These are phyloP conservation scores for Calonectria pseudoturangicola DNA, from an alignment of 2,329 filamentous ascomycete species.

Conservation along the genomic window DNA sequence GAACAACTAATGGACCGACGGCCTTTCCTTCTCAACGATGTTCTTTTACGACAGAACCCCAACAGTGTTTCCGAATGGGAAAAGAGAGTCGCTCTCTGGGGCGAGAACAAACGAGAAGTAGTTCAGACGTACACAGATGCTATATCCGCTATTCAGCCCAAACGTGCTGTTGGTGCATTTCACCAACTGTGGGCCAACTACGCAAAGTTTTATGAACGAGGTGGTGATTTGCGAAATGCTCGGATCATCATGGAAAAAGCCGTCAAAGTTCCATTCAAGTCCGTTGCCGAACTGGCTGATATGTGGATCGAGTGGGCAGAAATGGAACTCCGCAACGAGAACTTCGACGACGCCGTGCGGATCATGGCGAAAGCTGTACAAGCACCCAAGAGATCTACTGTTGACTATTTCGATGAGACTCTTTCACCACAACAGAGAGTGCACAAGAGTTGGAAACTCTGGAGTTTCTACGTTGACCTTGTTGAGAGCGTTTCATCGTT, in stretches of 20 bases:
- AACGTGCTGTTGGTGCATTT: slow-evolving; percentile 94
- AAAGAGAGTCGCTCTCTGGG: slow-evolving; percentile 96
- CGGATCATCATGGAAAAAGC: slow-evolving; percentile 98
- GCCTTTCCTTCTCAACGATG: slow-evolving; percentile 97
- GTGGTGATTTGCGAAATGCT: slow-evolving; percentile 88
- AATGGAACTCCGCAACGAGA: slow-evolving; percentile 96
- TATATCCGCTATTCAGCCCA: slow-evolving; percentile 93
- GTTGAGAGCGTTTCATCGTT: slow-evolving; percentile 95
- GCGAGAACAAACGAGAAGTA: slow-evolving; percentile 91
- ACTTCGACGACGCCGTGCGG: slow-evolving; percentile 94
- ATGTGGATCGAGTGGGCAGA: slow-evolving; percentile 99
- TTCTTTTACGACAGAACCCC: slow-evolving; percentile 94
- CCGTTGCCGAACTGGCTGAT: slow-evolving; percentile 95
- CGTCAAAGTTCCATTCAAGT: slow-evolving; percentile 98
- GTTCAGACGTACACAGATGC: slow-evolving; percentile 96
- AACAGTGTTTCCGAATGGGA: slow-evolving; percentile 98
- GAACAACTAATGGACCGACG: slow-evolving; percentile 98
- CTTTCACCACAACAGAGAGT: slow-evolving; percentile 96
- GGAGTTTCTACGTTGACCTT: slow-evolving; percentile 99
- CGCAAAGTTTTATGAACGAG: slow-evolving; percentile 95
- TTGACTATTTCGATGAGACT: slow-evolving; percentile 99
- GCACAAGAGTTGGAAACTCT: slow-evolving; percentile 99
- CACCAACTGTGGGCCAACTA: slow-evolving; percentile 98
- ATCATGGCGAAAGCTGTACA: slow-evolving; percentile 99
- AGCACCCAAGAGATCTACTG: slow-evolving; percentile 95